Conservation (phyloP, 2,329 filamentous ascomycete genomes). For the Xylaria sp. region DNA sequence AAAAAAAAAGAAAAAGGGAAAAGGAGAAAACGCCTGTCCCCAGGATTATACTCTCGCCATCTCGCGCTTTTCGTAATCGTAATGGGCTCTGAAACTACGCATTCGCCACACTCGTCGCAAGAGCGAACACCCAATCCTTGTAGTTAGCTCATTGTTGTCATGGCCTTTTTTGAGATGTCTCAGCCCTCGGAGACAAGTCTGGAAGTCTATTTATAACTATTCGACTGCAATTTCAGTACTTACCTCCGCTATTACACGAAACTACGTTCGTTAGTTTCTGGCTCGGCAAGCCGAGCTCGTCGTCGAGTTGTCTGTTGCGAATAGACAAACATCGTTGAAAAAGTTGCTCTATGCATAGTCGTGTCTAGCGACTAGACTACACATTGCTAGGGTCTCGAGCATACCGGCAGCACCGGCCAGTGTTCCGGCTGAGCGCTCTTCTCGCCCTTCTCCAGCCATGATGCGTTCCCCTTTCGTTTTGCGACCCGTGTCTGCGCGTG, state of each 20-base stretch:
- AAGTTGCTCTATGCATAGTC: not conserved
- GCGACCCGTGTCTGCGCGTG: conserved; percentile 1
- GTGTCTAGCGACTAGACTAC: not conserved
- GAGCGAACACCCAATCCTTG: conserved; percentile 10
- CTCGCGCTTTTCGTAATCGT: not conserved
- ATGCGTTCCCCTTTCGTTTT: not conserved
- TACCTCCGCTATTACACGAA: not conserved
- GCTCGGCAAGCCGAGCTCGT: not conserved
- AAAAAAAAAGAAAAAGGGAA: not conserved
- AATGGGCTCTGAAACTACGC: conserved; percentile 5
- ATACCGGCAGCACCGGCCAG: conserved; percentile 11
- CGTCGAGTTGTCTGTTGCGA: not conserved
- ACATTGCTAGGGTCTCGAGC: conserved; percentile 1
- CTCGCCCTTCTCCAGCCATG: not conserved
- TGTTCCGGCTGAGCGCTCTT: conserved; percentile 5
- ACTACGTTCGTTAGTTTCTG: not conserved
- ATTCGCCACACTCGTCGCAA: conserved; percentile 3
- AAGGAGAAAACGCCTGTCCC: not conserved
- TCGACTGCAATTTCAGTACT: not conserved
- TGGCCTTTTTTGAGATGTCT: not conserved
- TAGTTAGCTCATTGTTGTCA: conserved; percentile 4
- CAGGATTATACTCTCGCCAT: not conserved
- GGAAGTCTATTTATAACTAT: conserved; percentile 12
- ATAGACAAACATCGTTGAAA: not conserved
- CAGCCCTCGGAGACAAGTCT: conserved; percentile 2